Percentiles rank a stretch among this genome's conserved stretches.
Evolutionary conservation across 225 moss, liverwort and hornwort species (phyloP).

Genomic region (Physcomitrium patens): DNA sequence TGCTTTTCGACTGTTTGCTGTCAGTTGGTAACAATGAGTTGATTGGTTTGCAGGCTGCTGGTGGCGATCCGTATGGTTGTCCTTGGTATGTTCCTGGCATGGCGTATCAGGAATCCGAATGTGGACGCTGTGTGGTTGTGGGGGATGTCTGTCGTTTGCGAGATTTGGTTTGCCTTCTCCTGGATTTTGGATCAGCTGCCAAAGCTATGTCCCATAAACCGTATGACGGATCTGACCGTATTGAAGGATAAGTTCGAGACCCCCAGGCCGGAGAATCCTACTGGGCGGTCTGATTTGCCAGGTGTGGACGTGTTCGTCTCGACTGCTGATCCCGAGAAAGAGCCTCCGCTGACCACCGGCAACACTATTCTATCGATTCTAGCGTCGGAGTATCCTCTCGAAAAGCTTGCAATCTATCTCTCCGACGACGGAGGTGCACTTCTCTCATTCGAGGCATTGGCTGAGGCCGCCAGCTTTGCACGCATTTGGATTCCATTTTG

Average conservation of each 20-base stretch:
- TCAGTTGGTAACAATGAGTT: neutral
- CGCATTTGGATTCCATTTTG: slow-evolving; percentile 78
- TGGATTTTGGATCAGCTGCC: slow-evolving; percentile 92
- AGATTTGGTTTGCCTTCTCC: slow-evolving; percentile 83
- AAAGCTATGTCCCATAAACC: slow-evolving; percentile 86
- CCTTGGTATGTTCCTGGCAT: slow-evolving; percentile 54
- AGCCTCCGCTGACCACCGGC: slow-evolving; percentile 59
- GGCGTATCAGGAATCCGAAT: slow-evolving; percentile 70
- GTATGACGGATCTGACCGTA: slow-evolving; percentile 74
- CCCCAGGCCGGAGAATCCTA: slow-evolving; percentile 52
- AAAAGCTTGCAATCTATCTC: slow-evolving; percentile 55
- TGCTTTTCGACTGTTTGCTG: too few species aligned
- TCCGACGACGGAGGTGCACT: slow-evolving; percentile 75
- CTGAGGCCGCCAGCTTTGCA: slow-evolving; percentile 80
- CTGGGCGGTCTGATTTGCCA: slow-evolving; percentile 65
- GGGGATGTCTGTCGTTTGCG: slow-evolving; percentile 86
- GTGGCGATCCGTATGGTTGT: slow-evolving; percentile 52
- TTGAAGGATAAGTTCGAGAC: slow-evolving; percentile 76
- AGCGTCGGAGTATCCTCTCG: slow-evolving; percentile 53
- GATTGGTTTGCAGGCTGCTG: slow-evolving; percentile 47
- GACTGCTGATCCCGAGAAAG: slow-evolving; percentile 65
- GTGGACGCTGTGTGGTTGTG: slow-evolving; percentile 74
- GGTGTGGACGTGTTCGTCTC: slow-evolving; percentile 73
- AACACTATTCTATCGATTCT: slow-evolving; percentile 65
- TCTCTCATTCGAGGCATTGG: slow-evolving; percentile 68